These are phyloP conservation scores for Lecanicillium sp. DNA, from an alignment of 2,329 filamentous ascomycete species.

Conservation along the genomic window DNA sequence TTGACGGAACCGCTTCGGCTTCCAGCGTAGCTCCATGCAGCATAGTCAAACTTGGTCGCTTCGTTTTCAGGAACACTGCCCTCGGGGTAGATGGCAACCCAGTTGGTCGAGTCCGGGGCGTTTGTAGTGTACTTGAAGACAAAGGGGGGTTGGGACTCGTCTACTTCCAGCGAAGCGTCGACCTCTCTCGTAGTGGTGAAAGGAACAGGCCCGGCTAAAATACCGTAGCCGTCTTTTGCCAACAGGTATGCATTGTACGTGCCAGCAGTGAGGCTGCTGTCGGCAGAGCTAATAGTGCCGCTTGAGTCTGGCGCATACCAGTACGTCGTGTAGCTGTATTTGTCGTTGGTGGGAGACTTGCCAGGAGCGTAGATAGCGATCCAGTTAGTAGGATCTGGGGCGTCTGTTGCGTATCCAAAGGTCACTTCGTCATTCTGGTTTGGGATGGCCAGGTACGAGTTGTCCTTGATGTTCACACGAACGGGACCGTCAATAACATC, in stretches of 20 bases:
- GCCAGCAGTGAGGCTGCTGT: conserved; percentile 3
- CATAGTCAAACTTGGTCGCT: conserved; percentile 10
- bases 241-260: conserved; percentile 7
- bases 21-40: conserved; percentile 16
- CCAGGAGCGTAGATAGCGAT: conserved; percentile 3
- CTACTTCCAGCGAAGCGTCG: background rate
- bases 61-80: conserved; percentile 15
- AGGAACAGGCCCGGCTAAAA: conserved; percentile 1
- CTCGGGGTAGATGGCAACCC: conserved; percentile 16
- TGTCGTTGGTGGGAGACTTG: background rate
- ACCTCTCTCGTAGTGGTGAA: too few species aligned
- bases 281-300: conserved; percentile 1
- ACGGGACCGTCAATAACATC: conserved; percentile 3
- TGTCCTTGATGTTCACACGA: background rate
- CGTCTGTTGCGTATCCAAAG: conserved; percentile 4
- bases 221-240: conserved; percentile 1
- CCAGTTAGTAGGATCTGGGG: conserved; percentile 3
- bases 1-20: conserved; percentile 10
- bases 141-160: conserved; percentile 5
- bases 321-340: background rate
- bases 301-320: background rate
- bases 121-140: conserved; percentile 15
- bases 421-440: background rate
- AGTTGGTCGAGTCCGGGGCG: conserved; percentile 13
- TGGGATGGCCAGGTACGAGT: background rate